These are phyloP conservation scores for Aspergillus sergii DNA, from an alignment of 2,329 filamentous ascomycete genomes.

Conservation along the genomic window DNA sequence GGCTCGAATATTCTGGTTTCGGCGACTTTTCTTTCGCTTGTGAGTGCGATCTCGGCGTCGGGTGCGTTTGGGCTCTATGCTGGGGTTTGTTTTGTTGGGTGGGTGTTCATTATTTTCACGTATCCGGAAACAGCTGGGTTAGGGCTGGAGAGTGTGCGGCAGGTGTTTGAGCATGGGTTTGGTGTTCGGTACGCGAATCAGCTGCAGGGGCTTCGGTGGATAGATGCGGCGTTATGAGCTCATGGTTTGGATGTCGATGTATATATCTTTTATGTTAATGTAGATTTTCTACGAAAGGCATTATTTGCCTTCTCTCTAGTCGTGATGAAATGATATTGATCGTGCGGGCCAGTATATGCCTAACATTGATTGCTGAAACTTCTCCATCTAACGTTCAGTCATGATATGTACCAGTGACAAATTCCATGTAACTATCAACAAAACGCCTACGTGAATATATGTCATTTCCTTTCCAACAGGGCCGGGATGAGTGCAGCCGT, in stretches of 20 bases:
- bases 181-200: neutral
- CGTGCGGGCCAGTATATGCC: neutral
- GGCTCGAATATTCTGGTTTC: neutral
- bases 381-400: neutral
- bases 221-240: neutral
- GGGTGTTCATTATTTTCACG: neutral
- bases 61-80: neutral
- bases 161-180: slow-evolving; percentile 1
- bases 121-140: neutral
- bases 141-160: neutral
- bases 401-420: neutral
- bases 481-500: neutral
- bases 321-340: neutral
- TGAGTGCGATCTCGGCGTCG: neutral
- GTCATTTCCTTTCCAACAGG: neutral
- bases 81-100: neutral
- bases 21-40: neutral
- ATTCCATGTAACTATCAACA: neutral
- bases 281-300: neutral
- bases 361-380: neutral
- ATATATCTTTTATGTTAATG: neutral
- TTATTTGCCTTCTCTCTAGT: no score
- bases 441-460: slow-evolving; percentile 1
- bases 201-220: neutral
- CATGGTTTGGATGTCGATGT: neutral